Evolutionary conservation across 2,329 filamentous ascomycete genomes (phyloP).

Genomic region (Nectriaceae sp.): DNA sequence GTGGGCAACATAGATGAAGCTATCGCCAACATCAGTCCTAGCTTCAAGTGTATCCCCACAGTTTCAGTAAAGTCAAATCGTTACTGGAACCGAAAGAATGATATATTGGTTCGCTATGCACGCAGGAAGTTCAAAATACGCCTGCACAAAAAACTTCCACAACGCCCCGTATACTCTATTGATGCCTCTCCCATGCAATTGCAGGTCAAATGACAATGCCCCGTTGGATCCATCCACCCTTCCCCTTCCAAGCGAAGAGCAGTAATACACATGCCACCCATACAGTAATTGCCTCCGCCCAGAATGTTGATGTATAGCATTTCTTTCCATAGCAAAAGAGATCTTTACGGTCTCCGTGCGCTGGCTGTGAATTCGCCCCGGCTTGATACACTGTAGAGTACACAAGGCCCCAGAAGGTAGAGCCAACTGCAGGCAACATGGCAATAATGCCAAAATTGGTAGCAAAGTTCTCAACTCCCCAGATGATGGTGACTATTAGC

Average conservation of each 20-base stretch:
- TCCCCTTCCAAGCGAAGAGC: constrained; percentile 79
- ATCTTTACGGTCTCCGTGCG: constrained; percentile 36
- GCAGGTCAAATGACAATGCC: constrained; percentile 64
- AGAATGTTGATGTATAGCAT: constrained; percentile 83
- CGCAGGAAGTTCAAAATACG: too few species aligned
- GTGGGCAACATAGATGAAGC: too few species aligned
- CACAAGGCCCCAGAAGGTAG: constrained; percentile 87
- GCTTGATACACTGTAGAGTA: constrained; percentile 81
- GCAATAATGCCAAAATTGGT: constrained; percentile 97
- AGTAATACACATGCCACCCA: constrained; percentile 75
- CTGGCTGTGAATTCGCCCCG: constrained; percentile 51
- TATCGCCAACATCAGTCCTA: too few species aligned
- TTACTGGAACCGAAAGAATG: too few species aligned
- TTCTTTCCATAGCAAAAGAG: constrained; percentile 76
- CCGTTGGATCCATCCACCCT: constrained; percentile 71
- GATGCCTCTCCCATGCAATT: too few species aligned
- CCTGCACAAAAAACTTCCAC: too few species aligned
- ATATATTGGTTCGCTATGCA: too few species aligned
- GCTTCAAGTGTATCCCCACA: too few species aligned
- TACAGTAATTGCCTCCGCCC: constrained; percentile 81
- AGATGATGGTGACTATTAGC: constrained; percentile 94
- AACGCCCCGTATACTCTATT: too few species aligned
- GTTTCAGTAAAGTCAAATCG: too few species aligned
- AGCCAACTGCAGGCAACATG: constrained; percentile 85
- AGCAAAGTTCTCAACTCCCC: constrained; percentile 98